These are phyloP conservation scores for Nymphaea colorata DNA, from an alignment of 164 flowering plant genomes.

Conservation along the genomic window DNA sequence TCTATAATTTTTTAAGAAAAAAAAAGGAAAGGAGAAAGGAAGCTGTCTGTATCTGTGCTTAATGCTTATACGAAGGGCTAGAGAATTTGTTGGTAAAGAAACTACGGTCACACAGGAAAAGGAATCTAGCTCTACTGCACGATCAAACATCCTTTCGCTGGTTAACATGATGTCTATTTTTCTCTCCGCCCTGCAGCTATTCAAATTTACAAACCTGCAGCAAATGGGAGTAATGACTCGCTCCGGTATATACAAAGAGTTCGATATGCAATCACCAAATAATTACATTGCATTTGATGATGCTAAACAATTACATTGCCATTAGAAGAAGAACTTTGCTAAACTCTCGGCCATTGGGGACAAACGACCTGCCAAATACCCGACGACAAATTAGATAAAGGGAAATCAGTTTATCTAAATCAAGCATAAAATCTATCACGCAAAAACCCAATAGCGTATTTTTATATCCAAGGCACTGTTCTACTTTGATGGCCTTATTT, in stretches of 20 bases:
- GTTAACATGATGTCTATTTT: too few relatives aligned
- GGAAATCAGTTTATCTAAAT: not conserved
- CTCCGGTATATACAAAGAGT: not conserved
- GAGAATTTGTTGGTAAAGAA: too few relatives aligned
- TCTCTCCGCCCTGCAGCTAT: not conserved
- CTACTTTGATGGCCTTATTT: too few relatives aligned
- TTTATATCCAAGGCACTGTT: too few relatives aligned
- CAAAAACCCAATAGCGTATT: too few relatives aligned
- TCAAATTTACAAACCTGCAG: not conserved
- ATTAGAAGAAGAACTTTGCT: not conserved
- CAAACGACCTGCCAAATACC: slow-evolving; percentile 65
- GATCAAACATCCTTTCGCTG: not conserved
- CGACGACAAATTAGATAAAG: not conserved
- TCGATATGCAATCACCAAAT: not conserved
- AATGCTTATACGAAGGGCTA: too few relatives aligned
- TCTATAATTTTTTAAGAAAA: too few relatives aligned
- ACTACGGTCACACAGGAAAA: too few relatives aligned
- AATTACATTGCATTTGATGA: not conserved
- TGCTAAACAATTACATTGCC: not conserved
- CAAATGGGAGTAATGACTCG: not conserved
- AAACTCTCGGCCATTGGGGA: slow-evolving; percentile 84
- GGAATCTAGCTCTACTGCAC: not conserved
- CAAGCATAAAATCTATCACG: too few relatives aligned
- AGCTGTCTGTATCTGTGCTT: too few relatives aligned
- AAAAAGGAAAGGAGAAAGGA: too few relatives aligned